These are phyloP conservation scores for Rhizodiscina lignyota DNA, from an alignment of 495 filamentous ascomycete species.

Conservation along the genomic window DNA sequence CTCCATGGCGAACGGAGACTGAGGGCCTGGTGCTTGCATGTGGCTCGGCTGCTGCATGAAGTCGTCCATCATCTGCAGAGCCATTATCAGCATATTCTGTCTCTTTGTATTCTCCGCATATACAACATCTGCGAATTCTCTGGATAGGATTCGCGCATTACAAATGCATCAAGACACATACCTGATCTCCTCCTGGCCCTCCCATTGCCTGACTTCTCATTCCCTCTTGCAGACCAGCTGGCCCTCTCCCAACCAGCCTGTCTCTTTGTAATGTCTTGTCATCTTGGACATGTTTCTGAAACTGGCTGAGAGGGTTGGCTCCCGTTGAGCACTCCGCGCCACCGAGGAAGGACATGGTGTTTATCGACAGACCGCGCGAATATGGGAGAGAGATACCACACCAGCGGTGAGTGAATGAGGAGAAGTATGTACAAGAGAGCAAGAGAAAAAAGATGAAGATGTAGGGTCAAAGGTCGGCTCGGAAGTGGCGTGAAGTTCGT, in stretches of 20 bases:
- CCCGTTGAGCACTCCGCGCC: constrained; percentile 95
- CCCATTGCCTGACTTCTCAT: constrained; percentile 46
- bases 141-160: too few relatives aligned
- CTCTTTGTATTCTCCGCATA: neutral
- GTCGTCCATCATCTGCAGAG: constrained; percentile 69
- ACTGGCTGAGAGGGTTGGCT: constrained; percentile 89
- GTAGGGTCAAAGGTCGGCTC: too few relatives aligned
- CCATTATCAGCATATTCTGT: constrained; percentile 13
- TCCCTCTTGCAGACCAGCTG: constrained; percentile 42
- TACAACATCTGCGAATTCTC: constrained; percentile 1
- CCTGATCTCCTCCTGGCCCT: constrained; percentile 40
- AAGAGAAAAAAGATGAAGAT: constrained; percentile 1
- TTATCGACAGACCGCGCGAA: too few relatives aligned
- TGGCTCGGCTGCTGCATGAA: constrained; percentile 61
- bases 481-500: too few relatives aligned
- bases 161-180: constrained; percentile 22
- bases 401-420: neutral
- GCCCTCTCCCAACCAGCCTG: constrained; percentile 56
- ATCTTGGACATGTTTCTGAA: constrained; percentile 85
- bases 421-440: neutral
- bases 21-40: constrained; percentile 29
- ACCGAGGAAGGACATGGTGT: constrained; percentile 91
- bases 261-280: constrained; percentile 91
- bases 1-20: constrained; percentile 48
- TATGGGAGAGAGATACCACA: constrained; percentile 4